These are phyloP conservation scores for Coemansia reversa DNA, from an alignment of 192 early-diverging fungal species.

Conservation along the genomic window DNA sequence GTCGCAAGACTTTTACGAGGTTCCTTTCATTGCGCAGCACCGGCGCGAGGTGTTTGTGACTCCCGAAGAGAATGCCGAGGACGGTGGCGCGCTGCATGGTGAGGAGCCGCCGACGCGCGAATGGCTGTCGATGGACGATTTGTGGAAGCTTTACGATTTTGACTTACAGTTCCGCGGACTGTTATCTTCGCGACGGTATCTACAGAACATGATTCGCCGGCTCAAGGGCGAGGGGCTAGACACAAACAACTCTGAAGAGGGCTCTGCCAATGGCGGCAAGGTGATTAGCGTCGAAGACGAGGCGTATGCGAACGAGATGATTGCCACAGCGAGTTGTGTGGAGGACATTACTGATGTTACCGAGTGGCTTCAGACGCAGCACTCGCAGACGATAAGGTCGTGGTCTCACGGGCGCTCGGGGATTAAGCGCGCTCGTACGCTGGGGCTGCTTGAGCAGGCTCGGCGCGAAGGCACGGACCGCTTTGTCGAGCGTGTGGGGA, in stretches of 20 bases:
- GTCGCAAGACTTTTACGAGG: slow-evolving; percentile 78
- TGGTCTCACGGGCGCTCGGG: slow-evolving; percentile 21
- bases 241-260: neutral
- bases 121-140: slow-evolving; percentile 64
- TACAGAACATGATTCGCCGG: slow-evolving; percentile 54
- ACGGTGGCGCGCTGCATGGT: slow-evolving; percentile 27
- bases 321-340: slow-evolving; percentile 35
- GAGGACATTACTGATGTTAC: slow-evolving; percentile 66
- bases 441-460: slow-evolving; percentile 43
- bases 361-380: slow-evolving; percentile 65
- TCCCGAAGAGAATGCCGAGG: slow-evolving; percentile 24
- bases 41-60: slow-evolving; percentile 83
- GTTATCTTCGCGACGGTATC: slow-evolving; percentile 59
- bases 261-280: neutral
- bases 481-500: slow-evolving; percentile 53
- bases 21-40: slow-evolving; percentile 87
- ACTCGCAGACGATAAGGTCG: slow-evolving; percentile 38
- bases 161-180: slow-evolving; percentile 76
- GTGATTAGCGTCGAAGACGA: slow-evolving; percentile 17
- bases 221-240: slow-evolving; percentile 46
- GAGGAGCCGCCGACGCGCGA: slow-evolving; percentile 46
- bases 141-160: slow-evolving; percentile 89
- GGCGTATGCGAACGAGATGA: slow-evolving; percentile 24
- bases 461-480: slow-evolving; percentile 43
- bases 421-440: slow-evolving; percentile 44